Percentiles rank a stretch among this genome's conserved stretches.
phyloP scores from a whole-genome alignment of 208 protist genomes.

The Leishmania amazonensis region DNA sequence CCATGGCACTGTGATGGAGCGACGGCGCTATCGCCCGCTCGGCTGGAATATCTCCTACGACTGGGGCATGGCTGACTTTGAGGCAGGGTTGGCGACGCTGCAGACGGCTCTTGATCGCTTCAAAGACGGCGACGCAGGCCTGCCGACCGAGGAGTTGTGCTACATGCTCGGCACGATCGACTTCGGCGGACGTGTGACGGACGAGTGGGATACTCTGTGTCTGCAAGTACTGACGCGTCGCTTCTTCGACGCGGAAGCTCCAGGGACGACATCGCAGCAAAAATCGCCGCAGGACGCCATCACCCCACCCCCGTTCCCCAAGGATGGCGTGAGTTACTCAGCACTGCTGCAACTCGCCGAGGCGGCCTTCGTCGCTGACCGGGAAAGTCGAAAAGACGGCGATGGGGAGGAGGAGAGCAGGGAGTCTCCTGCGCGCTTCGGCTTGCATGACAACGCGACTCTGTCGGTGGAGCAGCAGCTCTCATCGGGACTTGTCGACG shows the following conservation, averaged over 20 bases:
- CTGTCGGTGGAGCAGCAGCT: slow-evolving; percentile 84
- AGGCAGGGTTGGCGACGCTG: slow-evolving; percentile 81
- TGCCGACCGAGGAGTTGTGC: slow-evolving; percentile 81
- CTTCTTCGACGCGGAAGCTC: slow-evolving; percentile 56
- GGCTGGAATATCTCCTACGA: slow-evolving; percentile 96
- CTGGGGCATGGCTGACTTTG: slow-evolving; percentile 91
- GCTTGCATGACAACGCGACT: slow-evolving; percentile 94
- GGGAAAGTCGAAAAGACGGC: slow-evolving; percentile 30
- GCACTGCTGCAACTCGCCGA: slow-evolving; percentile 63
- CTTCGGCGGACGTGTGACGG: slow-evolving; percentile 95
- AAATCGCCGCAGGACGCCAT: slow-evolving; percentile 40
- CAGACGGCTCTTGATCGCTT: slow-evolving; percentile 55
- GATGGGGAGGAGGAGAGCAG: neutral
- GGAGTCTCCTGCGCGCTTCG: slow-evolving; percentile 90
- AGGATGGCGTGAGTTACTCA: slow-evolving; percentile 46
- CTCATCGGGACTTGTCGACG: slow-evolving; percentile 45
- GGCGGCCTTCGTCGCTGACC: slow-evolving; percentile 50
- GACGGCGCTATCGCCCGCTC: slow-evolving; percentile 92
- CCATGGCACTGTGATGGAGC: slow-evolving; percentile 92
- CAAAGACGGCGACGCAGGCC: neutral
- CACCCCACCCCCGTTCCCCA: slow-evolving; percentile 55
- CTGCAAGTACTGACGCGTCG: slow-evolving; percentile 77
- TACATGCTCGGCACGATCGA: slow-evolving; percentile 95
- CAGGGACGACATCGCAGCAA: slow-evolving; percentile 30
- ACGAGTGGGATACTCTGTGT: slow-evolving; percentile 86